Conservation (phyloP, 164 flowering plant species). For the Amborella trichopoda region DNA sequence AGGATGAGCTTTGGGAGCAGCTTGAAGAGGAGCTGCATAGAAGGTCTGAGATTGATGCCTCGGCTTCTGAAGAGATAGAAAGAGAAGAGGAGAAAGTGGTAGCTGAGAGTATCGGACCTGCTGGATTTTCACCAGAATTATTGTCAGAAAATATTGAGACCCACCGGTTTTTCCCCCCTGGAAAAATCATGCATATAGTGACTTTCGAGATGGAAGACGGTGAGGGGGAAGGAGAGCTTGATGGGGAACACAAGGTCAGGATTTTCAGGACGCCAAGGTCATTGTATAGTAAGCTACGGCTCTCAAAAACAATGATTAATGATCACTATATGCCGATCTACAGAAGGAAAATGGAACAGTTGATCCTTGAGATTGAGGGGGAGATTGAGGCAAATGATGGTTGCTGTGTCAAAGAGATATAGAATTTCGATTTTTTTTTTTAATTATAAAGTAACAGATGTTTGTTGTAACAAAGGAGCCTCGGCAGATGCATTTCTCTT, state of each 20-base stretch:
- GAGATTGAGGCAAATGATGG: slow-evolving; percentile 18
- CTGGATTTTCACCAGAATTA: too few species aligned
- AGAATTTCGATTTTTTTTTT: too few species aligned
- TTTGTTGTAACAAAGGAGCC: too few species aligned
- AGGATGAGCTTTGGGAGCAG: slow-evolving; percentile 74
- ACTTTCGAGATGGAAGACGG: slow-evolving; percentile 20
- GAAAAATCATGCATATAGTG: slow-evolving; percentile 81
- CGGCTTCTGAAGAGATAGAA: slow-evolving; percentile 54
- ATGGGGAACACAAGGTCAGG: slow-evolving; percentile 32
- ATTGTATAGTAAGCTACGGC: slow-evolving; percentile 80
- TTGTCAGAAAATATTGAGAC: slow-evolving; percentile 37
- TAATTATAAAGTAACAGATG: too few species aligned
- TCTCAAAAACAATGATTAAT: slow-evolving; percentile 79
- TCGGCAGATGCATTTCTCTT: too few species aligned
- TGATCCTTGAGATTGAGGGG: slow-evolving; percentile 53
- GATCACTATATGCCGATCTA: slow-evolving; percentile 98
- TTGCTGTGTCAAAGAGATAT: too few species aligned
- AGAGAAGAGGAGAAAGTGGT: slow-evolving; percentile 49
- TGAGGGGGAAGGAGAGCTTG: slow-evolving; percentile 14
- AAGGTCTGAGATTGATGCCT: slow-evolving; percentile 25
- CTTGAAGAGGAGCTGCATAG: slow-evolving; percentile 70
- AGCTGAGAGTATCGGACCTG: slow-evolving; percentile 24
- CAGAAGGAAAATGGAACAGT: slow-evolving; percentile 71
- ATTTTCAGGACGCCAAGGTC: slow-evolving; percentile 71
- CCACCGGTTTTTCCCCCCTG: slow-evolving; percentile 73